Base-by-base conservation (phyloP, 768 basidiomycete species). In the Xerocomellus chrysenteron region DNA sequence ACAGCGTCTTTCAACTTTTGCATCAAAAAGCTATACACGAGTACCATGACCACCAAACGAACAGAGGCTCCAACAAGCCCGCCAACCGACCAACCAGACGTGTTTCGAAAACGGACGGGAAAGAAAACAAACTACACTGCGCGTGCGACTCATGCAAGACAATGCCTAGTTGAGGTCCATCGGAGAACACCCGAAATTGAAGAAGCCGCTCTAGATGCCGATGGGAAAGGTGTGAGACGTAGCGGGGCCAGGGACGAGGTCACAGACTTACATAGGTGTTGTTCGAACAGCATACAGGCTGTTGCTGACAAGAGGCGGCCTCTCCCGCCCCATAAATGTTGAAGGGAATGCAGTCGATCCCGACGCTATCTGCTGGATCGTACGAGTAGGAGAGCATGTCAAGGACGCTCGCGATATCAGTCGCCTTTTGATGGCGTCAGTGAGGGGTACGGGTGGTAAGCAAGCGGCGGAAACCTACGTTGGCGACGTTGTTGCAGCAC, bases 101-200 rank as follows among this genome's bases (percentile, higher is more conserved):
- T 12, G 21, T 32, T 41, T 47, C 36, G 43, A 65, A 52, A 55
- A 53, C 52, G 32, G 24, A 56, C 47, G 47, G 30, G 3, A 41
- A 51, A 28, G 37, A 42, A 37, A 51, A 52, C 41, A 44, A 17
- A 39, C 35, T 19, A 57, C 16, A 17, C n/a, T 17, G 33, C 21
- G 19, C 17, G 32, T 2, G 49, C 39, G 24, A 51, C 47, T 12
- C 50, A 19, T 39, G 37, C 44, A 42, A 58, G 42, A 54, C 21
- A 28, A 37, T 32, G n/a, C n/a, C 59, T 59, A 67, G 59, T 64
- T 66, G 14, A 66, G 30, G 40, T 67, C 16, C 8, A 62, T 26
- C 41, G 67, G 67, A 50, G 67, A 69, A 59, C 67, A 69, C 26
- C 65, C 67, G 4, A 68, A 1, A 41, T 64, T 67, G 55, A 69